Evolutionary conservation across 2,329 filamentous ascomycete genomes (phyloP), one percentile per base, ranked within the genome.

Genomic region (Diaporthe aspalathi): DNA sequence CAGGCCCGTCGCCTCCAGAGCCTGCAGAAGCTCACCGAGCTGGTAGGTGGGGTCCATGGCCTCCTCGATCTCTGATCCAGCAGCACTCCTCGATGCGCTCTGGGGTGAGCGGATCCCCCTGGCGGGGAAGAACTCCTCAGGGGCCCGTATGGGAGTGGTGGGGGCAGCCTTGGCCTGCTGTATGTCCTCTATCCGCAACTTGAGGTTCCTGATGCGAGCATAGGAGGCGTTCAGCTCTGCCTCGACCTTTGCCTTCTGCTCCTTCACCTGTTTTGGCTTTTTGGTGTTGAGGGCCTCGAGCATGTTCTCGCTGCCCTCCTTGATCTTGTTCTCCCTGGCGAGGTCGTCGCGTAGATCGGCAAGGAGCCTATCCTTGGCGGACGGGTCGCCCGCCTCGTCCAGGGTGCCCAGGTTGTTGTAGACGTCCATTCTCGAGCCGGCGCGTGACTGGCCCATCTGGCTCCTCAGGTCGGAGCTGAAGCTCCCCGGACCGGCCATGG

Each of bases 311-410:
- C 95, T 98, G 24, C 96, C 96, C 77, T 95, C 93, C 82, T 97
- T 98, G 80, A 99, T 98, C 86, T 98, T 98, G 84, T 95, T 91
- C 83, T 99, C 97, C 78, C 97, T 95, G 76, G 94, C 95, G 74
- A 99, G 92, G 78, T 92, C 90, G 76, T 98, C 95, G 77, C 92
- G 91, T 74, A 98, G 87, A 66, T 89, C 86, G 27, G 91, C 88
- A 77, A 97, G 90, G 50, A 90, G 88, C 81, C 94, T 91, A 80
- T 97, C 94, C 17, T 90, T 87, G 12, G 86, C 87, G 20, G 79
- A 73, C 76, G 84, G 75, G 77, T 81, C 81, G 72, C 90, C 88
- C 67, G 91, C 89, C 75, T 93, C 91, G 68, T 92, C 91, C 45
- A 88, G 78, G 77, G 88, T 89, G 71, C 90, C 88, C 76, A 87